Evolutionary conservation across 352 stramenopile genomes (phyloP).

Genomic region (Phytopythium kandeliae): DNA sequence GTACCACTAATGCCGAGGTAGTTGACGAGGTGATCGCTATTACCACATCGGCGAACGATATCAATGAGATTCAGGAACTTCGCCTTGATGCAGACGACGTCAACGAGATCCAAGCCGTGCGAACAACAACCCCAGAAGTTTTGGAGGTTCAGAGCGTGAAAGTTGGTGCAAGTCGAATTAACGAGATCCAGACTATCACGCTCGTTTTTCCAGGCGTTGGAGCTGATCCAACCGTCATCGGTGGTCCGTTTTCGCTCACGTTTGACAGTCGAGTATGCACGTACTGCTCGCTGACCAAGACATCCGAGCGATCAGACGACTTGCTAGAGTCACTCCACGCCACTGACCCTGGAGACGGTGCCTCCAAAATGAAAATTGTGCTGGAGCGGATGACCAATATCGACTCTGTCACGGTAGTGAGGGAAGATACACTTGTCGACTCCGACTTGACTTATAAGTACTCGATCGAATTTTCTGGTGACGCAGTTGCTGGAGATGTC

Average conservation of each 20-base stretch:
- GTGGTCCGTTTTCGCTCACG: slow-evolving; percentile 35
- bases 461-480: slow-evolving; percentile 81
- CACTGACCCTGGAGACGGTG: background rate
- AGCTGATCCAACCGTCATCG: slow-evolving; percentile 39
- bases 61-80: slow-evolving; percentile 90
- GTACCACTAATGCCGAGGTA: slow-evolving; percentile 55
- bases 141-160: slow-evolving; percentile 87
- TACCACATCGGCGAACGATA: slow-evolving; percentile 88
- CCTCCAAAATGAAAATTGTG: slow-evolving; percentile 11
- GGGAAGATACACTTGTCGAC: slow-evolving; percentile 10
- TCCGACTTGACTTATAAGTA: slow-evolving; percentile 71
- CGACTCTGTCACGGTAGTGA: slow-evolving; percentile 32
- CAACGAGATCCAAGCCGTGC: slow-evolving; percentile 91
- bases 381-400: slow-evolving; percentile 55
- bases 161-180: slow-evolving; percentile 55
- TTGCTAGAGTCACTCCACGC: slow-evolving; percentile 34
- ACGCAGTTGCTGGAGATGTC: slow-evolving; percentile 83
- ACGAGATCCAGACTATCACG: slow-evolving; percentile 84
- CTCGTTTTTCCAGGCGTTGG: slow-evolving; percentile 67
- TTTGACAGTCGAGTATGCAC: slow-evolving; percentile 65
- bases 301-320: slow-evolving; percentile 33
- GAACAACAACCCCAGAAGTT: slow-evolving; percentile 60
- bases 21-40: slow-evolving; percentile 91
- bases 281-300: slow-evolving; percentile 66
- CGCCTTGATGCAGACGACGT: slow-evolving; percentile 77